Conservation (phyloP, 2,329 filamentous ascomycete genomes). For the Penicillium sclerotiorum region DNA sequence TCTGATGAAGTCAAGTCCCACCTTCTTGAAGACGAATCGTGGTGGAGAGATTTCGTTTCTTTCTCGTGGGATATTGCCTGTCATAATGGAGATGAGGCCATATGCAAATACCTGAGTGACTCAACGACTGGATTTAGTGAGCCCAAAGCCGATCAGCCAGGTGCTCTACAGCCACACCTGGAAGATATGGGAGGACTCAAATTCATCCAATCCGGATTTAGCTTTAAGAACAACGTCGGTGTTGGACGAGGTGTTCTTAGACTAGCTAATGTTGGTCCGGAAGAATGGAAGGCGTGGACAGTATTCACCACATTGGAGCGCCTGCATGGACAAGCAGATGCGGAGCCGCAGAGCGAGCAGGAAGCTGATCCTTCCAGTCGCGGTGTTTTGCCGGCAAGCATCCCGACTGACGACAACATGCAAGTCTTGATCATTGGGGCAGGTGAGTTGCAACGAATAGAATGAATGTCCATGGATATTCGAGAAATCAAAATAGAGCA, state of each 20-base stretch:
- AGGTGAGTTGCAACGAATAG: background rate
- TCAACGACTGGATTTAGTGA: conserved; percentile 4
- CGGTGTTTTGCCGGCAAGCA: background rate
- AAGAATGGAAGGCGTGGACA: conserved; percentile 10
- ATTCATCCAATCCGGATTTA: conserved; percentile 11
- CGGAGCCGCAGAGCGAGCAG: no score
- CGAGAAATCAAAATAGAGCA: background rate
- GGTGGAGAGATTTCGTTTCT: conserved; percentile 11
- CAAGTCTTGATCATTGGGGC: conserved; percentile 10
- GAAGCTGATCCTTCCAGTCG: background rate
- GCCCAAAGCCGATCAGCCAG: background rate
- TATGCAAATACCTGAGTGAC: conserved; percentile 1
- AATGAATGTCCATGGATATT: no score
- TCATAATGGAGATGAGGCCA: conserved; percentile 7
- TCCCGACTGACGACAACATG: background rate
- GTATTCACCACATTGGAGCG: conserved; percentile 7
- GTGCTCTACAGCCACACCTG: conserved; percentile 1
- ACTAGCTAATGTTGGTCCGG: conserved; percentile 7
- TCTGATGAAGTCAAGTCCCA: background rate
- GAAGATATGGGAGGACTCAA: conserved; percentile 1
- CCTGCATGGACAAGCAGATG: no score
- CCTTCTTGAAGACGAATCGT: conserved; percentile 8
- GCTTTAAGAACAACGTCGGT: conserved; percentile 6
- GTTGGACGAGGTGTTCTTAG: conserved; percentile 5
- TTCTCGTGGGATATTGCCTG: conserved; percentile 10